Evolutionary conservation across 805 yeast genomes (phyloP).

Genomic region (Hanseniaspora guilliermondii): DNA sequence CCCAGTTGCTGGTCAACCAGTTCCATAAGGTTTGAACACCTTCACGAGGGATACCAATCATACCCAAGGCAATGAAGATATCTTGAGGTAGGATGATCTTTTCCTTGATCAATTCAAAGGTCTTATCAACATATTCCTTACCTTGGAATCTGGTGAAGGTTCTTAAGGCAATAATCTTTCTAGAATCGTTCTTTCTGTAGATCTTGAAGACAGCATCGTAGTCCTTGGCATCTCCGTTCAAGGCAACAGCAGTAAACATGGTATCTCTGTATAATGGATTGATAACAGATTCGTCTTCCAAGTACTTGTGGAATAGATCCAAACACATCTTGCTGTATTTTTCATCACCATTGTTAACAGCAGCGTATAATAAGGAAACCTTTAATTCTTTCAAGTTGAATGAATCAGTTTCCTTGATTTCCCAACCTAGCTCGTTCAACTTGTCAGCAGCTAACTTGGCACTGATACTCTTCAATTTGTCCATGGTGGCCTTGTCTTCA

Average conservation of each 20-base stretch:
- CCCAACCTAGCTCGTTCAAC: constrained; percentile 51
- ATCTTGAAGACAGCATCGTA: constrained; percentile 51
- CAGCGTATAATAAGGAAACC: constrained; percentile 47
- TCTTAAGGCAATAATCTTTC: constrained; percentile 52
- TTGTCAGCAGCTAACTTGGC: constrained; percentile 45
- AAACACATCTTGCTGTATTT: constrained; percentile 36
- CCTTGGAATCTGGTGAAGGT: constrained; percentile 54
- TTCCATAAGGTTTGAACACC: constrained; percentile 62
- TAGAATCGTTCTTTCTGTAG: constrained; percentile 41
- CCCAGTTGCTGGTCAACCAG: constrained; percentile 71
- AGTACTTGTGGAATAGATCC: constrained; percentile 40
- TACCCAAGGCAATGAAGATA: constrained; percentile 63
- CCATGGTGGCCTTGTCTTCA: constrained; percentile 36
- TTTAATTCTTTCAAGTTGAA: constrained; percentile 57
- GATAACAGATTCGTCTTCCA: constrained; percentile 48
- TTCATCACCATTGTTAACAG: constrained; percentile 41
- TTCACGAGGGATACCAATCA: constrained; percentile 46
- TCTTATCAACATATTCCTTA: constrained; percentile 40
- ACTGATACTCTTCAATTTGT: constrained; percentile 40
- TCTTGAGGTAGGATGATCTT: constrained; percentile 60
- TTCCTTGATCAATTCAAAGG: constrained; percentile 44
- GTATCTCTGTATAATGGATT: constrained; percentile 61
- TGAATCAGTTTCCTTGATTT: constrained; percentile 42
- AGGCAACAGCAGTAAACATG: constrained; percentile 56
- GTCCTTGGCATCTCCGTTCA: constrained; percentile 46